Percentiles rank a stretch among this genome's conserved stretches.
phyloP scores from a whole-genome alignment of 2,329 filamentous ascomycete species.

The Aaosphaeria pasadenensis region DNA sequence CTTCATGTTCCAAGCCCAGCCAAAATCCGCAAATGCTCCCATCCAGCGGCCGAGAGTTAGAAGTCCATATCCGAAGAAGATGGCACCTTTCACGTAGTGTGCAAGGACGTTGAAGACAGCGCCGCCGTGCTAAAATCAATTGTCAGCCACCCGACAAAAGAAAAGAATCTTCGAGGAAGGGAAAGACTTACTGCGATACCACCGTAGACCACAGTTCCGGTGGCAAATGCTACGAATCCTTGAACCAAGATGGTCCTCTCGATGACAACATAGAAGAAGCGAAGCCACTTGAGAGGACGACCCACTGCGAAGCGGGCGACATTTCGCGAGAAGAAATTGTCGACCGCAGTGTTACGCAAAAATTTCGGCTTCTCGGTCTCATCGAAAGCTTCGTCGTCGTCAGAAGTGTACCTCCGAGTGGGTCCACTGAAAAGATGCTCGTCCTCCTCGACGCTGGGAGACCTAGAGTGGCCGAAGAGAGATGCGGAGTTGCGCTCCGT shows the following conservation, averaged over 20 bases:
- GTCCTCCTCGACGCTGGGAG: slow-evolving; percentile 52
- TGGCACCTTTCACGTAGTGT: slow-evolving; percentile 90
- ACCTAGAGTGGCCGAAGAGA: slow-evolving; percentile 62
- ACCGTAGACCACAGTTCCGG: slow-evolving; percentile 72
- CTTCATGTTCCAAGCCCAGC: slow-evolving; percentile 93
- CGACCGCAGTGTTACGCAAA: slow-evolving; percentile 45
- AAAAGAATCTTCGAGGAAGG: not conserved
- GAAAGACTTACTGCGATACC: slow-evolving; percentile 73
- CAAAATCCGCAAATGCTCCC: slow-evolving; percentile 83
- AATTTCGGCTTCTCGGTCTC: slow-evolving; percentile 46
- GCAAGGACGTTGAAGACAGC: slow-evolving; percentile 81
- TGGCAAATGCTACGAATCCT: slow-evolving; percentile 69
- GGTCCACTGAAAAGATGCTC: slow-evolving; percentile 36
- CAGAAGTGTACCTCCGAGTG: slow-evolving; percentile 35
- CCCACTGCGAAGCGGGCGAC: slow-evolving; percentile 55
- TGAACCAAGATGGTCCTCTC: slow-evolving; percentile 76
- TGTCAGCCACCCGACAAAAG: slow-evolving; percentile 5
- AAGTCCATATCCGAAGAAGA: slow-evolving; percentile 92
- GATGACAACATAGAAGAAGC: slow-evolving; percentile 62
- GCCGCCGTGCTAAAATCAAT: slow-evolving; percentile 55
- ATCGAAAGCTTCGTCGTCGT: slow-evolving; percentile 45
- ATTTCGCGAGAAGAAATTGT: slow-evolving; percentile 53
- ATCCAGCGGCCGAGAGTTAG: slow-evolving; percentile 86
- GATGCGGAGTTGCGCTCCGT: slow-evolving; percentile 69
- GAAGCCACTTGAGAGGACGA: slow-evolving; percentile 56